Evolutionary conservation across 2,329 filamentous ascomycete species (phyloP).

Genomic region (Venturia nashicola): DNA sequence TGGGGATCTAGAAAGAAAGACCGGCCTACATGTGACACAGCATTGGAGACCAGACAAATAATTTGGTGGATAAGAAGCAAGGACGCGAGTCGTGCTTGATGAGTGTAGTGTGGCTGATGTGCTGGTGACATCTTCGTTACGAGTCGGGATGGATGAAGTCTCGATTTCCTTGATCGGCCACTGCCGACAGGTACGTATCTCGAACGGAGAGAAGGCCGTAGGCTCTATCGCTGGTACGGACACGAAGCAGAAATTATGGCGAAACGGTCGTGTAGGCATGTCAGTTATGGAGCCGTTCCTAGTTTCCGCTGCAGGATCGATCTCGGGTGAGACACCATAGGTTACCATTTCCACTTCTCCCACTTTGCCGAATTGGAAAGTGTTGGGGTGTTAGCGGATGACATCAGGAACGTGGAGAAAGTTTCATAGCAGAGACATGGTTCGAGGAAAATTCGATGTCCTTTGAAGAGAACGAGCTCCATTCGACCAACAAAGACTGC

Average conservation of each 20-base stretch:
- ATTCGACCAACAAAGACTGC: not conserved
- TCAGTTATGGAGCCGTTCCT: not conserved
- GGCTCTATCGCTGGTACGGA: not conserved
- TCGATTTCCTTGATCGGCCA: not conserved
- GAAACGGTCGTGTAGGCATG: not conserved
- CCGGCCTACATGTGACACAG: not conserved
- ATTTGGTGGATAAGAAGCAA: not conserved
- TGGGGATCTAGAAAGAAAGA: not conserved
- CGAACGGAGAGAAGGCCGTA: not conserved
- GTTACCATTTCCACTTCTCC: not conserved
- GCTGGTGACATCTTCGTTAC: not conserved
- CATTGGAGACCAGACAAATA: too few relatives aligned
- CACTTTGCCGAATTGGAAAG: not conserved
- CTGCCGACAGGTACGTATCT: not conserved
- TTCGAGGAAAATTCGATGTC: not conserved
- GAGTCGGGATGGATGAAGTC: not conserved
- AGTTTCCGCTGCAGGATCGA: slow-evolving; percentile 1
- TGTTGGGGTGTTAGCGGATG: not conserved
- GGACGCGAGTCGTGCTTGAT: not conserved
- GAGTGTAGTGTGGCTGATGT: not conserved
- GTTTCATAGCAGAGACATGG: not conserved
- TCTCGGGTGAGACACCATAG: not conserved
- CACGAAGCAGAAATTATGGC: not conserved
- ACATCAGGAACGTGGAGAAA: not conserved
- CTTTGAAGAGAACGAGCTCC: not conserved